Evolutionary conservation across 495 filamentous ascomycete species (phyloP), one percentile per base, ranked within the genome.

Genomic region (Penicillium mononematosum): DNA sequence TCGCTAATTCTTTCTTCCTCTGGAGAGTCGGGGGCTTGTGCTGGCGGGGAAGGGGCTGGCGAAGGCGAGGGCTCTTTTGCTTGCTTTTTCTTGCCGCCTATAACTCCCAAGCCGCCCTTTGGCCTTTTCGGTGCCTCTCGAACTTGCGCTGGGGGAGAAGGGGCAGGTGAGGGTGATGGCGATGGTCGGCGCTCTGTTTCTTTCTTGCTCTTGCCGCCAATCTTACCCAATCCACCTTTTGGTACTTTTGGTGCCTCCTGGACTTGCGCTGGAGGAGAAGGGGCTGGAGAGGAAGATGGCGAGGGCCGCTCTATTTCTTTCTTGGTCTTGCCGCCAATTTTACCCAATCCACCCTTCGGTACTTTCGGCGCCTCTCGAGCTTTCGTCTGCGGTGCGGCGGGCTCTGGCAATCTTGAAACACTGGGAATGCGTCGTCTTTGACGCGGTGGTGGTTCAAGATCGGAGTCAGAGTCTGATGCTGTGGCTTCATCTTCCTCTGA

Each of bases 21-120:
- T 41, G 53, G 31, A 10, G 55, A 32, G 9, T 4, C 29, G 16
- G 49, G 53, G 34, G n/a, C 25, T 39, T 41, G 34, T 34, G 9
- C 36, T 24, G 50, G 54, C 32, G 59, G 24, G 22, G 55, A 50
- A 36, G 56, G 45, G n/a, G 52, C 24, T 38, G 48, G 53, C 27
- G 31, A 27, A 27, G 46, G 50, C 32, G 31, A 60, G 12, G 46
- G 43, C 20, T 53, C 54, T 41, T 50, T 45, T 39, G 45, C 43
- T 36, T 63, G 52, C 44, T 67, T 72, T 32, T 74, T 73, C 56
- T 70, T 74, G 55, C 73, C 74, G n/a, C 74, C 68, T 10, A 76
- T 79, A 4, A 70, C 60, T 39, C 74, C 67, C 14, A 76, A 60
- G 5, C 60, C 64, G 20, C 62, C 63, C 42, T 64, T 63, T 19